Percentiles rank a stretch among this genome's conserved stretches.
phyloP scores from a whole-genome alignment of 228 moss, liverwort and hornwort genomes.

The Sphagnum fallax region DNA sequence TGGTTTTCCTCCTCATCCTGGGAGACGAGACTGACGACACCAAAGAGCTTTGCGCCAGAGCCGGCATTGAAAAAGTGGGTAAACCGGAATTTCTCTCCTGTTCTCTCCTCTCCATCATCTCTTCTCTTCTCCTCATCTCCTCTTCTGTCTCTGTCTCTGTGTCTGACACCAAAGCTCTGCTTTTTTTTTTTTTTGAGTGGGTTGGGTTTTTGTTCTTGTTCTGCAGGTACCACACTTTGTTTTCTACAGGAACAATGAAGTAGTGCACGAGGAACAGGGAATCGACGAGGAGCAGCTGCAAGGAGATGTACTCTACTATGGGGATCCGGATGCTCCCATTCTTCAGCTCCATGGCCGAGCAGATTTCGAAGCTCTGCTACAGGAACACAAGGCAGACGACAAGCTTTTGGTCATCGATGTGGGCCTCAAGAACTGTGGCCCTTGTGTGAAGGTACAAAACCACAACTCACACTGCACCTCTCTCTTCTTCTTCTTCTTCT shows the following conservation, averaged over 20 bases:
- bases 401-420: constrained; percentile 80
- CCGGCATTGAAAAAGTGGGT: constrained; percentile 50
- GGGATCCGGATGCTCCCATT: constrained; percentile 77
- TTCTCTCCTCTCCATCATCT: no score
- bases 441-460: constrained; percentile 68
- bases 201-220: no score
- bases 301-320: constrained; percentile 88
- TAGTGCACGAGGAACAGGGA: constrained; percentile 83
- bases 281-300: constrained; percentile 68
- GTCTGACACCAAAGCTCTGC: no score
- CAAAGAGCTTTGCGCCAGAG: constrained; percentile 55
- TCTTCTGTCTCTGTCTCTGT: no score
- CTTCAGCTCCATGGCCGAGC: constrained; percentile 49
- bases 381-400: constrained; percentile 57
- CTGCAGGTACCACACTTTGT: constrained; percentile 74
- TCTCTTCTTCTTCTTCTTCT: background rate
- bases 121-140: no score
- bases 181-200: no score
- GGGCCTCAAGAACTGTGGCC: constrained; percentile 88
- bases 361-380: constrained; percentile 61
- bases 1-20: constrained; percentile 78
- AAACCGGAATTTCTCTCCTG: no score
- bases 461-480: background rate
- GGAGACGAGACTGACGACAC: constrained; percentile 80
- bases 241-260: constrained; percentile 79